Base-by-base conservation (phyloP, 805 yeast species). In the Candida wancherniae region DNA sequence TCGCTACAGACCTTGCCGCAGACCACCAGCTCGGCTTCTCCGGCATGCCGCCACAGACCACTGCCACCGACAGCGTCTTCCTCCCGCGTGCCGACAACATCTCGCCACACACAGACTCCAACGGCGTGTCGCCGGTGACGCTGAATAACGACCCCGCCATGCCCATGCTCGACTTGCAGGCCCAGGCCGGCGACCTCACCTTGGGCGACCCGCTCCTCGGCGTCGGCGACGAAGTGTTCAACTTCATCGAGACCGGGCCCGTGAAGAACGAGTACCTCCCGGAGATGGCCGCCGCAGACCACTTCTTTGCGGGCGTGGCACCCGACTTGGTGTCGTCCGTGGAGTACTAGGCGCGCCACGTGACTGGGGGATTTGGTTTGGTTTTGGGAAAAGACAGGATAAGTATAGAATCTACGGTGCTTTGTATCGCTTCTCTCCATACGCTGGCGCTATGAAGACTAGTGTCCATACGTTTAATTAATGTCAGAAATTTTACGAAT, bases 151-250 rank as follows among this genome's bases (percentile, higher is more conserved):
- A 25, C 20, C 17, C 24, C 23, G 14, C 31, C 9, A 28, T 26
- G 13, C 12, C 29, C 11, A 19, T 31, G 34, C 15, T 13, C 28
- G 25, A 26, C 3, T 6, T 29, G 4, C 35, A 31, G n/a, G 22
- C 17, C 18, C 15, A 26, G n/a, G 23, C 15, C 26, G 13, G 22
- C 16, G 39, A 34, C 6, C 22, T 25, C 14, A 6, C 33, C 8
- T 22, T 23, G 10, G 29, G 26, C 20, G 31, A 28, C 9, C 7
- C 26, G 27, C 26, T 31, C 12, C 19, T 19, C 9, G 22, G 22
- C 13, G 34, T 34, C 13, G 42, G 34, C 12, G 34, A 34, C 28
- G 37, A 38, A 32, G n/a, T 30, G 19, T 31, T 29, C 19, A 31
- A 34, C 27, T 25, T 29, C 24, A 29, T 26, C 33, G 17, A 22